Evolutionary conservation across 306 rosid genomes (phyloP).

Genomic region (Prunus fruticosa): DNA sequence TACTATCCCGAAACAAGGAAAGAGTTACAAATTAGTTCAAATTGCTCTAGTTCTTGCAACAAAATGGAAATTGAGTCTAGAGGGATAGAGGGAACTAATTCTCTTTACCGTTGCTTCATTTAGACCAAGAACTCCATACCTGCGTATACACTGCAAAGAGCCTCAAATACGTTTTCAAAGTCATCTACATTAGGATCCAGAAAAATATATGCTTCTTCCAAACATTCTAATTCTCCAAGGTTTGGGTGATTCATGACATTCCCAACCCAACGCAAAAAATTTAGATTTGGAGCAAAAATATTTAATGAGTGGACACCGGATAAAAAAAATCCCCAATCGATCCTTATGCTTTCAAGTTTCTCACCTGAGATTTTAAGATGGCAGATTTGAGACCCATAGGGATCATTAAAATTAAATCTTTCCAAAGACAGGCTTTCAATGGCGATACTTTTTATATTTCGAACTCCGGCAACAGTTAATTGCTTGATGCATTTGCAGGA

Average conservation of each 20-base stretch:
- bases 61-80: background rate
- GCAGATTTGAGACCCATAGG: no score
- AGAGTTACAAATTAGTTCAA: no score
- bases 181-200: background rate
- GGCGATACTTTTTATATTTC: background rate
- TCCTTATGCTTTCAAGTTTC: background rate
- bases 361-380: background rate
- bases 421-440: background rate
- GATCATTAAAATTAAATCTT: background rate
- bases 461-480: background rate
- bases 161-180: background rate
- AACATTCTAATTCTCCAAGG: background rate
- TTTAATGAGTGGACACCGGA: background rate
- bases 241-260: background rate
- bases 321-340: background rate
- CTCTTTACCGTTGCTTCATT: background rate
- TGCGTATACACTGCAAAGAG: background rate
- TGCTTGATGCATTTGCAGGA: background rate
- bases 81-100: background rate
- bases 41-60: no score
- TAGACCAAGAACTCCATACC: background rate
- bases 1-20: no score
- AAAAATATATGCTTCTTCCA: background rate
- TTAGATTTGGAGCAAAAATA: constrained; percentile 3
- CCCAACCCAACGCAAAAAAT: background rate